A percentile compares a stretch with the other conserved stretches of the same genome.
Conservation (phyloP, 2,329 filamentous ascomycete species). For the Clarireedia homoeocarpa region DNA sequence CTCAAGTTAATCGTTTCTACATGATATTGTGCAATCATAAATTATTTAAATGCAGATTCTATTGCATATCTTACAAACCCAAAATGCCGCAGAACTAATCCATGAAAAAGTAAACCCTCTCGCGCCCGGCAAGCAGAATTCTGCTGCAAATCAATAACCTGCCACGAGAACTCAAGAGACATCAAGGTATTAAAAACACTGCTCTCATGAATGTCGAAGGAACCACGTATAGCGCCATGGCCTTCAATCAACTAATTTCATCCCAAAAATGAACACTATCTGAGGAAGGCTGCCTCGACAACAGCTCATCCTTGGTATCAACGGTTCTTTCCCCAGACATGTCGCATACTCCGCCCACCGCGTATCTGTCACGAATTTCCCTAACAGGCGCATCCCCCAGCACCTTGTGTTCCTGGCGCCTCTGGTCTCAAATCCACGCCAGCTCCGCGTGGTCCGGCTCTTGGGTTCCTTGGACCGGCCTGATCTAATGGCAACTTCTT, state of each 20-base stretch:
- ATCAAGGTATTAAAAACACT: constrained; percentile 30
- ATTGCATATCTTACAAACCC: constrained; percentile 31
- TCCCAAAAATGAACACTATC: constrained; percentile 16
- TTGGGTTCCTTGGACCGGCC: constrained; percentile 80
- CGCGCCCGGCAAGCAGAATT: constrained; percentile 26
- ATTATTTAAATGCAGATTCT: constrained; percentile 22
- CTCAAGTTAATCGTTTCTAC: too few species aligned
- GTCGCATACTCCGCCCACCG: constrained; percentile 14
- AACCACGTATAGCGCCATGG: constrained; percentile 12
- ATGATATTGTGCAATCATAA: not conserved
- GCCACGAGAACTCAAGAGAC: constrained; percentile 22
- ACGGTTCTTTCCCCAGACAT: constrained; percentile 14
- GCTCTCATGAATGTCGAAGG: constrained; percentile 20
- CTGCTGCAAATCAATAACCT: constrained; percentile 21
- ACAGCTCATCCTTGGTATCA: constrained; percentile 13
- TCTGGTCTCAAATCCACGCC: constrained; percentile 56
- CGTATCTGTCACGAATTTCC: constrained; percentile 9
- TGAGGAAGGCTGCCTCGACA: constrained; percentile 11
- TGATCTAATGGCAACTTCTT: constrained; percentile 97
- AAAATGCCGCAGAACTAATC: constrained; percentile 28
- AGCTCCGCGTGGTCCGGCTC: constrained; percentile 41
- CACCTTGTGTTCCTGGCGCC: constrained; percentile 49
- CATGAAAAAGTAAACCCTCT: constrained; percentile 22
- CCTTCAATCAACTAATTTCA: constrained; percentile 16
- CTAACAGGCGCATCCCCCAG: constrained; percentile 58